A percentile compares a stretch with the other conserved stretches of the same genome.
phyloP scores from a whole-genome alignment of 331 rosid species.

The Dryas integrifolia region DNA sequence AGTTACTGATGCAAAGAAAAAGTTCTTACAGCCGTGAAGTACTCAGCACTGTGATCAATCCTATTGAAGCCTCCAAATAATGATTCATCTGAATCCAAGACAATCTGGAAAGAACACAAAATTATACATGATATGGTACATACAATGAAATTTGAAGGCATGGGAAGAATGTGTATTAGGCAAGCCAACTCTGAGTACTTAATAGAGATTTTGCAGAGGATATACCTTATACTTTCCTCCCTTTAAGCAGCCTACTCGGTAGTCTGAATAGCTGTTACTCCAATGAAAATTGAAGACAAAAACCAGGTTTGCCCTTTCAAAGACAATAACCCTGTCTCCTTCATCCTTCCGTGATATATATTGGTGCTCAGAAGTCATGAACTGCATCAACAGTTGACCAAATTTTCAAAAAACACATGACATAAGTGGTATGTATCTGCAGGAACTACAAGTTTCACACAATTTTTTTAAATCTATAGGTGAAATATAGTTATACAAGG shows the following conservation, averaged over 20 bases:
- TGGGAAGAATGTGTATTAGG: neutral
- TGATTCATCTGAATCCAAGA: conserved; percentile 77
- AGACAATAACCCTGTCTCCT: conserved; percentile 63
- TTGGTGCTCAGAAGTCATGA: conserved; percentile 87
- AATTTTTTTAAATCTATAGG: neutral
- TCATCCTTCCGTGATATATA: conserved; percentile 79
- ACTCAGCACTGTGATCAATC: conserved; percentile 62
- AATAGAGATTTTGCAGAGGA: conserved; percentile 4
- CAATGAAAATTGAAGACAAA: conserved; percentile 97
- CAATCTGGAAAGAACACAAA: conserved; percentile 51
- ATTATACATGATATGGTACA: neutral
- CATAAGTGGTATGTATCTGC: neutral
- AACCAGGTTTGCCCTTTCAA: conserved; percentile 78
- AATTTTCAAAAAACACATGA: neutral
- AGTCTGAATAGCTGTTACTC: conserved; percentile 76
- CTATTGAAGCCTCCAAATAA: conserved; percentile 75
- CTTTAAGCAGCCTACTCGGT: conserved; percentile 75
- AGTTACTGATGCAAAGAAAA: neutral
- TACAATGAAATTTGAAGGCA: neutral
- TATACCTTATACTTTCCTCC: conserved; percentile 91
- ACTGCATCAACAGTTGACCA: conserved; percentile 55
- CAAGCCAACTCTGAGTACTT: conserved; percentile 1
- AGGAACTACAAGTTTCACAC: neutral
- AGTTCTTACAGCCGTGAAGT: conserved; percentile 59
- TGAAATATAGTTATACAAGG: neutral